Percentiles rank a stretch among this genome's conserved stretches.
These are phyloP conservation scores for Paecilomyces dactylethromorphus DNA, from an alignment of 2,329 filamentous ascomycete genomes.

Conservation along the genomic window DNA sequence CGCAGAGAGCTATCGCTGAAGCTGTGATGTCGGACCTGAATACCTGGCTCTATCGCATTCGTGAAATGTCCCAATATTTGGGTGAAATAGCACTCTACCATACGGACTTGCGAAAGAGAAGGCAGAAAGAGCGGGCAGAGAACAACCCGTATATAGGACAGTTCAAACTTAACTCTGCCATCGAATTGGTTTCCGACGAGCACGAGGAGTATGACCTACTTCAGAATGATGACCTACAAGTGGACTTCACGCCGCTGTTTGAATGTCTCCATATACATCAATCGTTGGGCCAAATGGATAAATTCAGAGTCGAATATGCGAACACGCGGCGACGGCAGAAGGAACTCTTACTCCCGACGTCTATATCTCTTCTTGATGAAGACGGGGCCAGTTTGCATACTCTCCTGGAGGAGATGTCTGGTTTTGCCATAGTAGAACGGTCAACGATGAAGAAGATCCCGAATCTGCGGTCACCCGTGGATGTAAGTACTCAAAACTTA, in stretches of 20 bases:
- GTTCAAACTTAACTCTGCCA: constrained; percentile 91
- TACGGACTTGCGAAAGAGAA: constrained; percentile 75
- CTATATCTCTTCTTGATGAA: constrained; percentile 71
- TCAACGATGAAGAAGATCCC: constrained; percentile 84
- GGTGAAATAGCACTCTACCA: constrained; percentile 97
- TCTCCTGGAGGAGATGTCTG: constrained; percentile 85
- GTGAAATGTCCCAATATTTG: constrained; percentile 91
- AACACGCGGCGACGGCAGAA: constrained; percentile 86
- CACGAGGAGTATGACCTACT: constrained; percentile 91
- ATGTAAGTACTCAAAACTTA: constrained; percentile 51
- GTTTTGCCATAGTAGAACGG: constrained; percentile 93
- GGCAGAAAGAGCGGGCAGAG: constrained; percentile 77
- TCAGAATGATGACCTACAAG: constrained; percentile 89
- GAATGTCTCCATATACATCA: constrained; percentile 96
- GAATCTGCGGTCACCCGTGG: constrained; percentile 71
- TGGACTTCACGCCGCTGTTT: constrained; percentile 90
- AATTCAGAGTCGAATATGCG: constrained; percentile 86
- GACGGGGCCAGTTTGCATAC: constrained; percentile 83
- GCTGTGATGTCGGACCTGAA: constrained; percentile 96
- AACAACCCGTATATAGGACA: constrained; percentile 66
- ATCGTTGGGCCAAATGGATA: constrained; percentile 84
- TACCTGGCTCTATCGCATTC: constrained; percentile 90
- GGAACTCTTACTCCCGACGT: constrained; percentile 73
- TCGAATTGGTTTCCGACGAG: constrained; percentile 92
- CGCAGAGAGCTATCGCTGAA: constrained; percentile 87